Percentiles rank a stretch among this genome's conserved stretches.
These are phyloP conservation scores for Leccinum uliginosum DNA, from an alignment of 768 basidiomycete genomes.

Conservation along the genomic window DNA sequence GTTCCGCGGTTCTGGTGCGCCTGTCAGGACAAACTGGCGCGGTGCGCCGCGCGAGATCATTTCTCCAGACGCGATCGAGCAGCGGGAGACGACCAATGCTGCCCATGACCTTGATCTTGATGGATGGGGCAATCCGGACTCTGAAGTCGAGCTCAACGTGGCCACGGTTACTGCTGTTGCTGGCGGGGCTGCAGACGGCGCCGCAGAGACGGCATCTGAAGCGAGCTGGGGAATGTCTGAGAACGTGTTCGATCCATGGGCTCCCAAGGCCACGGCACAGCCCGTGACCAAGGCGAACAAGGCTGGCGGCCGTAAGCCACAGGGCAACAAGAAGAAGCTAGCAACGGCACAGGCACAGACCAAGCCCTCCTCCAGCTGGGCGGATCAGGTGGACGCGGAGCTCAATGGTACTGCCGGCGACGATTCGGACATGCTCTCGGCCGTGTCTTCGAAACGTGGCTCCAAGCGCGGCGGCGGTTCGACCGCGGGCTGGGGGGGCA, in stretches of 20 bases:
- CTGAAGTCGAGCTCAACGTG: constrained; percentile 10
- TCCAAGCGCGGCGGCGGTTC: constrained; percentile 10
- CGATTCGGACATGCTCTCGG: not conserved
- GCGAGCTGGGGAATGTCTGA: constrained; percentile 23
- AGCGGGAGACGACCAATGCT: constrained; percentile 16
- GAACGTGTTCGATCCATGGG: constrained; percentile 23
- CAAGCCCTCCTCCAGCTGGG: constrained; percentile 16
- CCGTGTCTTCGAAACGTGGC: constrained; percentile 11
- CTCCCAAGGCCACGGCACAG: not conserved
- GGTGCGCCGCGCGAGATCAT: constrained; percentile 26
- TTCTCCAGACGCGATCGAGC: constrained; percentile 21
- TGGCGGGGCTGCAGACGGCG: not conserved
- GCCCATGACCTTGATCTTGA: constrained; percentile 4
- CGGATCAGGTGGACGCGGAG: constrained; percentile 26
- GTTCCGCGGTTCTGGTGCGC: constrained; percentile 29
- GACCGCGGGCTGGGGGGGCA: constrained; percentile 8
- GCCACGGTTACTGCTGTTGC: not conserved
- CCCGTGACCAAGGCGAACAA: constrained; percentile 7
- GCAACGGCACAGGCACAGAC: not conserved
- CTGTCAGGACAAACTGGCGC: constrained; percentile 30
- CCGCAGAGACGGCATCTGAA: constrained; percentile 14
- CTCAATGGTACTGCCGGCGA: constrained; percentile 4
- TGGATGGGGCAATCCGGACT: constrained; percentile 21
- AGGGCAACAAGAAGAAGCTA: constrained; percentile 9
- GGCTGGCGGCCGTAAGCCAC: not conserved